Evolutionary conservation across 2,329 filamentous ascomycete species (phyloP).

Genomic region (Arthrinium phaeospermum): DNA sequence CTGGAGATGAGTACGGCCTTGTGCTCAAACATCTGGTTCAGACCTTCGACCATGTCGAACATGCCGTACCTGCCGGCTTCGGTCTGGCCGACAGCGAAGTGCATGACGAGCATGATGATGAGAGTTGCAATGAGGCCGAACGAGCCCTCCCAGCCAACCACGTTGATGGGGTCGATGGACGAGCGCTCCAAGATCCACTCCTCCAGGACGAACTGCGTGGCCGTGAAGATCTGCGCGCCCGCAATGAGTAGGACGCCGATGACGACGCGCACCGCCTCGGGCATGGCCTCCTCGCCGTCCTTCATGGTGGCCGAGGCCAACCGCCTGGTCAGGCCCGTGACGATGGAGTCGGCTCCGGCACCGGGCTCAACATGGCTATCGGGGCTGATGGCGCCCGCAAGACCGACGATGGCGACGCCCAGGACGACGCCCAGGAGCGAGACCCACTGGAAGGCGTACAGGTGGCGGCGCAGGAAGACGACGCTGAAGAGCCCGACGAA

Average conservation of each 20-base stretch:
- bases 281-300: constrained; percentile 43
- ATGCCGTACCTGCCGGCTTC: constrained; percentile 77
- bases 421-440: constrained; percentile 84
- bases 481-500: constrained; percentile 98
- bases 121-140: constrained; percentile 87
- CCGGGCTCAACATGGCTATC: constrained; percentile 60
- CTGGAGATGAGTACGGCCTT: constrained; percentile 76
- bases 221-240: constrained; percentile 94
- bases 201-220: constrained; percentile 93
- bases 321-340: constrained; percentile 33
- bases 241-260: constrained; percentile 91
- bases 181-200: constrained; percentile 82
- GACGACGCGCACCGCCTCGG: constrained; percentile 68
- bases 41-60: constrained; percentile 89
- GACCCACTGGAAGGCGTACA: constrained; percentile 91
- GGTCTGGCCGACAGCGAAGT: constrained; percentile 77
- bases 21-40: constrained; percentile 78
- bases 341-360: constrained; percentile 36
- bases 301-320: constrained; percentile 31
- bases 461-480: constrained; percentile 79
- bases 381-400: constrained; percentile 83
- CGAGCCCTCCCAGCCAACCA: constrained; percentile 95
- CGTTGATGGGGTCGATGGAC: constrained; percentile 77
- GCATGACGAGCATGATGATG: constrained; percentile 78
- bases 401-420: constrained; percentile 87